phyloP scores from a whole-genome alignment of 1,284 basidiomycete species.

The Ustilago tritici region DNA sequence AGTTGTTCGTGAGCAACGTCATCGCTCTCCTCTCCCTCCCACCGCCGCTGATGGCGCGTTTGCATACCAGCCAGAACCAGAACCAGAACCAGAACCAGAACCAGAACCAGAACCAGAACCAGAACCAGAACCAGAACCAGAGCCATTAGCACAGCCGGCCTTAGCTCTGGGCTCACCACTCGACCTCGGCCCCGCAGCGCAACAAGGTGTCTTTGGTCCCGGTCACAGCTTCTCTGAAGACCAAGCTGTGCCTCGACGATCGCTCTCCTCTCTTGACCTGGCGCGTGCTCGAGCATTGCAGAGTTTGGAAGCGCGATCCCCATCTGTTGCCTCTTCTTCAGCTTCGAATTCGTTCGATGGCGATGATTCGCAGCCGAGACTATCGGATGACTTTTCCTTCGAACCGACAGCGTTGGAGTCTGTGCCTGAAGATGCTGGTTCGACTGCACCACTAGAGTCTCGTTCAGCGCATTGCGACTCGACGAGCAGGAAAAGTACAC shows the following conservation, averaged over 20 bases:
- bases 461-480: conserved; percentile 23
- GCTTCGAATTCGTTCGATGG: conserved; percentile 24
- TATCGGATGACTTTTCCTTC: conserved; percentile 44
- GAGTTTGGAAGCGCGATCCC: conserved; percentile 23
- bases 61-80: not conserved
- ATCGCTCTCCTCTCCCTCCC: conserved; percentile 14
- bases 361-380: conserved; percentile 21
- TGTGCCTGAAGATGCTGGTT: conserved; percentile 28
- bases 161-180: conserved; percentile 42
- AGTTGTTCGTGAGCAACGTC: conserved; percentile 33
- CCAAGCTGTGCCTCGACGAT: conserved; percentile 19
- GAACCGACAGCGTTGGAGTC: conserved; percentile 42
- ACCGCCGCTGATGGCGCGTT: not conserved
- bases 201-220: conserved; percentile 35
- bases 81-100: not conserved
- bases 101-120: too few species aligned
- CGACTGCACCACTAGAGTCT: conserved; percentile 14
- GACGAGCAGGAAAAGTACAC: conserved; percentile 28
- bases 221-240: conserved; percentile 22
- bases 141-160: not conserved
- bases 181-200: conserved; percentile 33
- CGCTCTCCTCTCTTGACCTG: conserved; percentile 40
- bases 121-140: not conserved
- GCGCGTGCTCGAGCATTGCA: conserved; percentile 41
- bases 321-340: conserved; percentile 13